Conservation (phyloP, 129 eudicot species). For the Erigeron canadensis region DNA sequence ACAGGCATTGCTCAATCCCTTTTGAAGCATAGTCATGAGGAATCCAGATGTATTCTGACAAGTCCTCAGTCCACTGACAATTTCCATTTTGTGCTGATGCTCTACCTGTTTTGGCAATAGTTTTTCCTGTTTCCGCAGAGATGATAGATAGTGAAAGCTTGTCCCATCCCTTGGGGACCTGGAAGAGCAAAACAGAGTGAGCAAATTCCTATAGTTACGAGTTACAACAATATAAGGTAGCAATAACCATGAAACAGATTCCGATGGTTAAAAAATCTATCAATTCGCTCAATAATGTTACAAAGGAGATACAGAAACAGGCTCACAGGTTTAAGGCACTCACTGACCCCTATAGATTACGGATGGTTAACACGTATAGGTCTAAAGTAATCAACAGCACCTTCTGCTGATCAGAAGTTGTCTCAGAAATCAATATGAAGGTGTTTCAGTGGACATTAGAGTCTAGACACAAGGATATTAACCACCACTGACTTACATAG, state of each 20-base stretch:
- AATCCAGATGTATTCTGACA: constrained; percentile 53
- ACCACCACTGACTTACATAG: no score
- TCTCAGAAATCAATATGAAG: background rate
- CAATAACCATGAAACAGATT: constrained; percentile 18
- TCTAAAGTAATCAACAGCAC: background rate
- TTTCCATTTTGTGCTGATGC: constrained; percentile 52
- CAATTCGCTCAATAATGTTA: background rate
- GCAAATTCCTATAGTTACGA: background rate
- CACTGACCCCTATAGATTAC: background rate
- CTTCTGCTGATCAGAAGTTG: background rate
- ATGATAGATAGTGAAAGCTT: constrained; percentile 55
- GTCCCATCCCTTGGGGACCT: constrained; percentile 93
- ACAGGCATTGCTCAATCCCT: constrained; percentile 44
- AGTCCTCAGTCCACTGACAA: constrained; percentile 65
- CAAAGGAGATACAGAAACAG: constrained; percentile 2
- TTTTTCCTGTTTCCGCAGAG: constrained; percentile 68
- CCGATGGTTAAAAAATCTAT: background rate
- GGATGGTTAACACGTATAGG: background rate
- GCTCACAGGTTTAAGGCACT: background rate
- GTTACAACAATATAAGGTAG: background rate
- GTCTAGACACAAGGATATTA: no score
- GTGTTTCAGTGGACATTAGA: no score
- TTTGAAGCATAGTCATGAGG: constrained; percentile 45
- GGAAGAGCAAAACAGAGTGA: constrained; percentile 29
- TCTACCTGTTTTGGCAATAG: constrained; percentile 54